Evolutionary conservation across 106 monocot genomes (phyloP), one percentile per base, ranked within the genome.

Genomic region (Allium sativum): DNA sequence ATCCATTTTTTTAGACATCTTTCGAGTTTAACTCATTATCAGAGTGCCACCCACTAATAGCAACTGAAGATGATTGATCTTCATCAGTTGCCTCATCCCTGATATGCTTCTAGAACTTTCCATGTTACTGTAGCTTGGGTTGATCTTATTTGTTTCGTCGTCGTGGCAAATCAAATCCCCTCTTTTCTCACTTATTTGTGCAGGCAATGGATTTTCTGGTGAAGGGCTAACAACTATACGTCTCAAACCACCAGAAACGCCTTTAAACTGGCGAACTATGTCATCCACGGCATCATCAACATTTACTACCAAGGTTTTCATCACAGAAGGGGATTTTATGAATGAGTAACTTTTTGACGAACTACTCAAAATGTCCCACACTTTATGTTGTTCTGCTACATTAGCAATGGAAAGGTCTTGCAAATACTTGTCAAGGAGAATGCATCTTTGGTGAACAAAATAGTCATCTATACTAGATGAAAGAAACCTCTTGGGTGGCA

Each of bases 221-320:
- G 92, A 81, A 40, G 84, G 58, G 17, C 78, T 76, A 76, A 75
- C 84, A 71, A 85, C 88, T 73, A 77, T 90, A 40, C 78, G 81
- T 19, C 13, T 12, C 8, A 65, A 40, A 40, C 64, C 64, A 65
- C 40, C 64, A n/a, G 64, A 65, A 22, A 65, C 64, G 40, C 64
- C 64, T 81, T 88, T 98, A 48, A 98, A 88, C 57, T 98, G 98
- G 20, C 98, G 98, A 65, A 92, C 84, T 54, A 98, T 92, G 62
- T 98, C 98, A 75, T 92, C 92, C 98, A 98, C 85, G 17, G 88
- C 98, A 81, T 92, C 98, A 68, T 98, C 98, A 61, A 98, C 84
- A 74, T 98, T 98, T 16, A 98, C 98, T 98, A 87, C 92, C 72
- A 98, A 76, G 8, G 98, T 98, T 81, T 98, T 98, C 92, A 98